Percentiles rank a stretch among this genome's conserved stretches.
These are phyloP conservation scores for Aristolochia contorta DNA, from an alignment of 164 flowering plant genomes.

Conservation along the genomic window DNA sequence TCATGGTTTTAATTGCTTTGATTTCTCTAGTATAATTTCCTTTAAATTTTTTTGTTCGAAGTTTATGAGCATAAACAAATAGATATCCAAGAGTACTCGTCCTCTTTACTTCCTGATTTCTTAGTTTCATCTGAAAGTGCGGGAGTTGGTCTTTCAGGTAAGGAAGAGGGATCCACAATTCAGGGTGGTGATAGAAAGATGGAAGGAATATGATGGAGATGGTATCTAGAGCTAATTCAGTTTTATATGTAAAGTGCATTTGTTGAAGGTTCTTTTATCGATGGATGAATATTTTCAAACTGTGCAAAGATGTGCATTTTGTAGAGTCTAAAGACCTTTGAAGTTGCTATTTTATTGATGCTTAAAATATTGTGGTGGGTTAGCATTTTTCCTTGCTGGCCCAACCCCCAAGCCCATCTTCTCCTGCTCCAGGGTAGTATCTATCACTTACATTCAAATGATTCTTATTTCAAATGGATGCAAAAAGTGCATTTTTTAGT, in stretches of 20 bases:
- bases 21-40: not conserved
- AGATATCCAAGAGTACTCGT: not conserved
- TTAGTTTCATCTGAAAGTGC: not conserved
- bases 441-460: no score
- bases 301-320: no score
- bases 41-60: not conserved
- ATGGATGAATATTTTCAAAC: no score
- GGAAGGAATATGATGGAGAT: slow-evolving; percentile 40
- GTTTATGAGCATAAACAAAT: not conserved
- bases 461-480: no score
- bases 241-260: not conserved
- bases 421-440: no score
- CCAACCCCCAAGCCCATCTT: not conserved
- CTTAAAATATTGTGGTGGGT: no score
- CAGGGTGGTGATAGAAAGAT: slow-evolving; percentile 55
- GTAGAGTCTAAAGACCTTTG: no score
- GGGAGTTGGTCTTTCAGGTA: slow-evolving; percentile 25
- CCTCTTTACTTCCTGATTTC: not conserved
- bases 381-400: no score
- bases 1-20: not conserved
- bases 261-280: not conserved
- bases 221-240: slow-evolving; percentile 16
- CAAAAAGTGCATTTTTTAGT: no score
- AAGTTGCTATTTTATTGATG: no score
- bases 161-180: slow-evolving; percentile 50